Base-by-base conservation (phyloP, 2,329 filamentous ascomycete species). In the Pyricularia grisea region DNA sequence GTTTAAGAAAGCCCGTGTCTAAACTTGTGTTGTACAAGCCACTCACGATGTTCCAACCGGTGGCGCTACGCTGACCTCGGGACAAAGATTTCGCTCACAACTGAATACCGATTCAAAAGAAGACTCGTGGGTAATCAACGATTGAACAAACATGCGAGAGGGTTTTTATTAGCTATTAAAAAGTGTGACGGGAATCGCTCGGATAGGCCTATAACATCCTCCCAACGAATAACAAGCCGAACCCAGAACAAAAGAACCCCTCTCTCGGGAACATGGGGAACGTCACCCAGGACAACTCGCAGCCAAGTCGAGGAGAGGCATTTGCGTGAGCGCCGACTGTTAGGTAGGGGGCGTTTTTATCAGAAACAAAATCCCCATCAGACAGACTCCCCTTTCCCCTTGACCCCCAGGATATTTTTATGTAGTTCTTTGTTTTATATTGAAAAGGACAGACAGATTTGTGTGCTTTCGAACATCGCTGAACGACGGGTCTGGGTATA, bases 151-250 rank as follows among this genome's bases (percentile, higher is more conserved):
- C 75, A 75, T 72, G 72, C 74, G 73, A 73, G 73, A 75, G 74
- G 73, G 73, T 73, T 74, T 75, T 74, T 75, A 76, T 76, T 77
- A 76, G 72, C 72, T 77, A 77, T 77, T 77, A 77, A 69, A 70
- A 75, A 69, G 69, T 68, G 69, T 63, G 69, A 71, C 69, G 69
- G 67, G 67, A 63, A 61, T 68, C 65, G 65, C 31, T 64, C 33
- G 33, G 50, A 27, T 36, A 36, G 30, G 31, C 42, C 27, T 33
- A 42, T 61, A 63, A 61, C 71, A 11, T 28, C 25, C 30, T 17
- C 25, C 68, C 68, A 67, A 67, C 28, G 27, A 27, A 69, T 25
- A 30, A 33, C 60, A n/a, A 50, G 60, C 6, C 17, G 25, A 27
- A 12, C 42, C 3, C 36, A 17, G 9, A 33, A 33, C 31, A 17